Evolutionary conservation across 2,329 filamentous ascomycete genomes (phyloP).

Genomic region (Incumbomyces lentus): DNA sequence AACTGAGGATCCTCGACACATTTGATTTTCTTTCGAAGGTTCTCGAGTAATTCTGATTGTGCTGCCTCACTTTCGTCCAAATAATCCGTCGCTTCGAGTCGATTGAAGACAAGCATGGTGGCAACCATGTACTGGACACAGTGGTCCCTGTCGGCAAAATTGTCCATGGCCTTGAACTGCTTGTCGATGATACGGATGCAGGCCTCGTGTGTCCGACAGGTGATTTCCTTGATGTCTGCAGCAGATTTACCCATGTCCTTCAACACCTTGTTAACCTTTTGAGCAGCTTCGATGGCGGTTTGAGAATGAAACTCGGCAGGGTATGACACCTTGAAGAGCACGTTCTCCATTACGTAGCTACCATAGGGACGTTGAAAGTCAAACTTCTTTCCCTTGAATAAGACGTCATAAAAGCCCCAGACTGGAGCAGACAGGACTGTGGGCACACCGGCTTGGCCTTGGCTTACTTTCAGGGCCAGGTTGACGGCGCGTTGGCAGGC

Average conservation of each 20-base stretch:
- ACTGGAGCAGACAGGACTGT: conserved; percentile 85
- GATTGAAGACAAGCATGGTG: conserved; percentile 91
- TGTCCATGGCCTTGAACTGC: conserved; percentile 99
- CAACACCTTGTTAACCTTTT: conserved; percentile 77
- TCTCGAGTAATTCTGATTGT: conserved; percentile 78
- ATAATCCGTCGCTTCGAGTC: conserved; percentile 89
- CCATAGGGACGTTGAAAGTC: conserved; percentile 92
- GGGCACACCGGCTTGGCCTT: conserved; percentile 81
- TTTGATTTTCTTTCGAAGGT: conserved; percentile 82
- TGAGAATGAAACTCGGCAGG: conserved; percentile 69
- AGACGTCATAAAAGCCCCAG: conserved; percentile 98
- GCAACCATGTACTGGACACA: conserved; percentile 99
- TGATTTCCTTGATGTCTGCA: conserved; percentile 84
- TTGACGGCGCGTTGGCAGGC: conserved; percentile 94
- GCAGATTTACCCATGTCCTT: conserved; percentile 79
- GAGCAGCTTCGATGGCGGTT: conserved; percentile 89
- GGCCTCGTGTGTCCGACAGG: conserved; percentile 94
- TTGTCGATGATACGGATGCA: conserved; percentile 99
- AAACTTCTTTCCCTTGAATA: conserved; percentile 93
- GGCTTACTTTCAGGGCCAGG: conserved; percentile 78
- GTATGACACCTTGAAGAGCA: conserved; percentile 99
- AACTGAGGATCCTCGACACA: conserved; percentile 95
- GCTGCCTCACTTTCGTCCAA: conserved; percentile 85
- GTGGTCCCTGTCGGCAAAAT: conserved; percentile 98
- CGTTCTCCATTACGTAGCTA: conserved; percentile 99